Evolutionary conservation across 768 basidiomycete genomes (phyloP).

Genomic region (Hirschioporus abietinus): DNA sequence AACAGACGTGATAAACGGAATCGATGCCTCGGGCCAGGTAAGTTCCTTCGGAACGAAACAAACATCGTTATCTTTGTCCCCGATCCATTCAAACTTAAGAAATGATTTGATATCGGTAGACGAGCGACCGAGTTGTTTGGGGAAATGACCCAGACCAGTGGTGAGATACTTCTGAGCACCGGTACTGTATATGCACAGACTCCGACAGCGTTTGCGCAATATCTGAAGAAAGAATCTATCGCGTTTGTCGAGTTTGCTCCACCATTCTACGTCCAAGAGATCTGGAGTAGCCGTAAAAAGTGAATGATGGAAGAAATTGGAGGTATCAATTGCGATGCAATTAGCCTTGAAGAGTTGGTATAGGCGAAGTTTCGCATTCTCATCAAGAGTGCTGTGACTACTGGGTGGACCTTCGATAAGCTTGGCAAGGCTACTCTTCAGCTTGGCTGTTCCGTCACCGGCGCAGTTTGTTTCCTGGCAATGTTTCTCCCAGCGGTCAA

Average conservation of each 20-base stretch:
- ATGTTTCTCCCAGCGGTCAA: neutral
- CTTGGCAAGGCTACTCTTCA: neutral
- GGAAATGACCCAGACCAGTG: neutral
- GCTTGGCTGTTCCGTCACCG: neutral
- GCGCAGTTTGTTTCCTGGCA: neutral
- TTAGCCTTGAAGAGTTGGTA: neutral
- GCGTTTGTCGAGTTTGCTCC: neutral
- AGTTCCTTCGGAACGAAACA: neutral
- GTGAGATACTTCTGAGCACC: neutral
- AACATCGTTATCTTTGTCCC: neutral
- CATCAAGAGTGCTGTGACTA: neutral
- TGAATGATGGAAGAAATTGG: neutral
- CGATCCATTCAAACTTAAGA: neutral
- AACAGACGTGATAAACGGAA: neutral
- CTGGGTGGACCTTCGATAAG: neutral
- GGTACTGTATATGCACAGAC: neutral
- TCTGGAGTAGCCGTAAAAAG: neutral
- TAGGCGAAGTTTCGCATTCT: neutral
- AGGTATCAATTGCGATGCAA: neutral
- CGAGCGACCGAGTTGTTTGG: neutral
- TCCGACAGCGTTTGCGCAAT: neutral
- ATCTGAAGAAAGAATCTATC: neutral
- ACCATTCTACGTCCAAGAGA: neutral
- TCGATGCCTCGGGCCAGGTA: neutral
- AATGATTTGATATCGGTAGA: neutral